Base-by-base conservation (phyloP, 306 rosid species). In the Pyrus betulifolia region DNA sequence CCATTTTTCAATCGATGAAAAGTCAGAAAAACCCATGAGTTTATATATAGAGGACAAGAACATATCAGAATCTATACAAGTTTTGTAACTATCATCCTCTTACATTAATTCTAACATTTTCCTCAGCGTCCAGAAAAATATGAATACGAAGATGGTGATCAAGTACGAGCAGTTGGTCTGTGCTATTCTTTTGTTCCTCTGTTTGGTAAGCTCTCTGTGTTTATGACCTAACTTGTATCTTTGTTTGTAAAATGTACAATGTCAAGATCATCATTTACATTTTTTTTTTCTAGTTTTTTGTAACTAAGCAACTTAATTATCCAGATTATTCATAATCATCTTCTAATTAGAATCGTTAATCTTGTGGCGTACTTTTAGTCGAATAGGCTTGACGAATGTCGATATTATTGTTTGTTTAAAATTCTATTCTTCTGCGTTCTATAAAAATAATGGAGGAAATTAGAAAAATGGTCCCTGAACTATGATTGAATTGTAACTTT, bases 191-290 rank as follows among this genome's bases (percentile, higher is more conserved):
- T 35, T 71, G 75, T 22, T 54, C 65, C 58, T 54, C 31, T n/a
- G 51, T 71, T 35, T 71, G 75, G 75, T 71, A 71, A 71, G 75
- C 75, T 54, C n/a, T 31, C 2, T 60, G 17, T 46, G 59, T 15
- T 69, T 69, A 23, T 46, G 28, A 25, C 35, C 40, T 15, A 52
- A 28, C 28, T 22, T 67, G 2, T 21, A 9, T 68, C 17, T 10
- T 12, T 21, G 4, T 62, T 12, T 60, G 15, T 60, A 54, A 15
- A 54, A 54, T 55, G 49, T 11, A 44, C 49, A 44, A 11, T 5
- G 8, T 15, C 55, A 51, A 8, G 55, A 51, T 51, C 21, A 51
- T 51, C 55, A 1, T 51, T 49, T 49, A 49, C 3, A 49, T 49
- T 49, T 49, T 49, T 25, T 46, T 42, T 49, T 49, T 0, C 1